Evolutionary conservation across 2,329 filamentous ascomycete species (phyloP).

Genomic region (Ophiosphaerella herpotricha): DNA sequence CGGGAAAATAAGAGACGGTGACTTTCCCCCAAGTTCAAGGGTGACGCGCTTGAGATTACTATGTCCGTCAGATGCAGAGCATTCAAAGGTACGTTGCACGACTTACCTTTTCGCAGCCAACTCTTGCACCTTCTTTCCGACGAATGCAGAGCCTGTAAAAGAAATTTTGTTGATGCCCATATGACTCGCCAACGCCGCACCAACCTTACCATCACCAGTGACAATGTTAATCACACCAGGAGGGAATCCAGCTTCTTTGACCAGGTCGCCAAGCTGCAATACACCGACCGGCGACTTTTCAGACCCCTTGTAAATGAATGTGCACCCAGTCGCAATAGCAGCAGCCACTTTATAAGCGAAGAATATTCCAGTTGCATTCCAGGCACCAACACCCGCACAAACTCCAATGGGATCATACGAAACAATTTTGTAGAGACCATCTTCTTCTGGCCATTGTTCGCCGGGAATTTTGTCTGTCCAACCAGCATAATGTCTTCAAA

Average conservation of each 20-base stretch:
- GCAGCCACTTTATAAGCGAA: slow-evolving; percentile 36
- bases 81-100: too few relatives aligned
- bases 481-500: slow-evolving; percentile 18
- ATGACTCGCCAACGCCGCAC: slow-evolving; percentile 43
- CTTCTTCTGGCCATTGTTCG: slow-evolving; percentile 19
- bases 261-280: slow-evolving; percentile 30
- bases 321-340: slow-evolving; percentile 29
- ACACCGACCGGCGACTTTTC: slow-evolving; percentile 35
- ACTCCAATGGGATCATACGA: slow-evolving; percentile 38
- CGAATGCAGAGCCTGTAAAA: slow-evolving; percentile 47
- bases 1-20: slow-evolving; percentile 51
- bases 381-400: slow-evolving; percentile 35
- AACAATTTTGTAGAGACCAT: slow-evolving; percentile 30
- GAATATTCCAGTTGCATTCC: slow-evolving; percentile 25
- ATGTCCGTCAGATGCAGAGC: not conserved
- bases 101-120: slow-evolving; percentile 40
- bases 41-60: slow-evolving; percentile 54
- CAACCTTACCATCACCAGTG: slow-evolving; percentile 33
- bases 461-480: slow-evolving; percentile 28
- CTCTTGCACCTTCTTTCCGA: slow-evolving; percentile 47
- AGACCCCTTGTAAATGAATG: slow-evolving; percentile 35
- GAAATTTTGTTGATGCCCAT: slow-evolving; percentile 50
- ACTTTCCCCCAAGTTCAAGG: slow-evolving; percentile 54
- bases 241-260: slow-evolving; percentile 45
- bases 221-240: slow-evolving; percentile 48